phyloP scores from a whole-genome alignment of 768 basidiomycete genomes.

The Russula sp. region DNA sequence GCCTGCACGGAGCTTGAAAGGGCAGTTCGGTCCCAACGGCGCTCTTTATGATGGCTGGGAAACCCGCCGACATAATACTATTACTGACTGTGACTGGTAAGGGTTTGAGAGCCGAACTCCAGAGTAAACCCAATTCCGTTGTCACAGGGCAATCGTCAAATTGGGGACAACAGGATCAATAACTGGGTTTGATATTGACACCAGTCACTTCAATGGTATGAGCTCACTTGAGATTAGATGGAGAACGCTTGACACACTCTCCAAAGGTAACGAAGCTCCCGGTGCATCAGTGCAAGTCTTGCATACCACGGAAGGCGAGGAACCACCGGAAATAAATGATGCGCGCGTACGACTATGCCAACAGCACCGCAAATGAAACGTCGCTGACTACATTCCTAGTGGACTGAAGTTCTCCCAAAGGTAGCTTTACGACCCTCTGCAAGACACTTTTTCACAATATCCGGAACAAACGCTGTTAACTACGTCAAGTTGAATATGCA shows the following conservation, averaged over 20 bases:
- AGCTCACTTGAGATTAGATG: conserved; percentile 3
- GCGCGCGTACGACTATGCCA: conserved; percentile 38
- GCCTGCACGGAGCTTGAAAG: conserved; percentile 85
- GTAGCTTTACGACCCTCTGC: conserved; percentile 73
- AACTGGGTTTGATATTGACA: conserved; percentile 88
- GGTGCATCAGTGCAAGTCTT: conserved; percentile 66
- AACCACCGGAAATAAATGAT: conserved; percentile 39
- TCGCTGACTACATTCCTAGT: conserved; percentile 38
- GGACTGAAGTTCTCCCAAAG: conserved; percentile 73
- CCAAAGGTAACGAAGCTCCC: conserved; percentile 80
- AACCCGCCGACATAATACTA: conserved; percentile 83
- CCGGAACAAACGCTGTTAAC: conserved; percentile 46
- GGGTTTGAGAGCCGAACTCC: conserved; percentile 8
- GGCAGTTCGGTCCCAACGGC: conserved; percentile 96
- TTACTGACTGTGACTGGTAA: conserved; percentile 83
- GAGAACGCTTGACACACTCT: background rate
- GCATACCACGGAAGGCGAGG: conserved; percentile 34
- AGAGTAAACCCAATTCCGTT: background rate
- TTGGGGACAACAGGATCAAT: conserved; percentile 72
- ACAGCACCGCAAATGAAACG: background rate
- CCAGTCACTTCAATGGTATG: conserved; percentile 84
- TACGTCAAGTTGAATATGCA: conserved; percentile 92
- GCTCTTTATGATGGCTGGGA: conserved; percentile 97
- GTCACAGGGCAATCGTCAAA: conserved; percentile 76
- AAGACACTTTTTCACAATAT: conserved; percentile 81